These are phyloP conservation scores for Wickerhamomyces sp. DNA, from an alignment of 1,139 yeast genomes.

Conservation along the genomic window DNA sequence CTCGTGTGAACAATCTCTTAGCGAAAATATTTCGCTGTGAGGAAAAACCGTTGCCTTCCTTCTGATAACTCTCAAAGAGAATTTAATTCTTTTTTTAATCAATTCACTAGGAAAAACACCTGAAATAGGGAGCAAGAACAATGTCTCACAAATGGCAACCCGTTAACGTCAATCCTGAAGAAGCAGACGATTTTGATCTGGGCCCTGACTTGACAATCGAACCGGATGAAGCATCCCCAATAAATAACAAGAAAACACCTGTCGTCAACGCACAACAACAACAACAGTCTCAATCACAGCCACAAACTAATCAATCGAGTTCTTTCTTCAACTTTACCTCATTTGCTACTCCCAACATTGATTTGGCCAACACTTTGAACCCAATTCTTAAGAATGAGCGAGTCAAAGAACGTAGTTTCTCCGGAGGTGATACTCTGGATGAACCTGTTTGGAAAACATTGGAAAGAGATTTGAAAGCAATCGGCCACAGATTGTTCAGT, in stretches of 20 bases:
- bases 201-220: slow-evolving; percentile 30
- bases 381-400: slow-evolving; percentile 38
- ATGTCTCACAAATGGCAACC: slow-evolving; percentile 24
- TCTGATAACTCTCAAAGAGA: slow-evolving; percentile 20
- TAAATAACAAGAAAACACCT: slow-evolving; percentile 7
- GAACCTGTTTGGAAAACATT: slow-evolving; percentile 74
- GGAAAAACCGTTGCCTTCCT: slow-evolving; percentile 30
- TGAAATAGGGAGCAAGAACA: neutral
- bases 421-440: slow-evolving; percentile 82
- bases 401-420: slow-evolving; percentile 64
- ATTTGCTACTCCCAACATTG: slow-evolving; percentile 21
- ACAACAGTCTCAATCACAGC: neutral
- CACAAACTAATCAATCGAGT: slow-evolving; percentile 4
- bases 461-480: slow-evolving; percentile 60
- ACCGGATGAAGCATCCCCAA: slow-evolving; percentile 15
- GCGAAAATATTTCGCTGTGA: slow-evolving; percentile 22
- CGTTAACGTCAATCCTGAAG: slow-evolving; percentile 24
- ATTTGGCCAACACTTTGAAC: slow-evolving; percentile 18
- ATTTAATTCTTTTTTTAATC: slow-evolving; percentile 7
- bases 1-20: slow-evolving; percentile 31
- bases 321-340: slow-evolving; percentile 23
- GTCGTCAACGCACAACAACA: slow-evolving; percentile 6
- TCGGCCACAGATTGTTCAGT: slow-evolving; percentile 58
- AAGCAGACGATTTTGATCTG: slow-evolving; percentile 30
- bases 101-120: neutral